Evolutionary conservation across 2,329 filamentous ascomycete genomes (phyloP).

Genomic region (Colletotrichum sp.): DNA sequence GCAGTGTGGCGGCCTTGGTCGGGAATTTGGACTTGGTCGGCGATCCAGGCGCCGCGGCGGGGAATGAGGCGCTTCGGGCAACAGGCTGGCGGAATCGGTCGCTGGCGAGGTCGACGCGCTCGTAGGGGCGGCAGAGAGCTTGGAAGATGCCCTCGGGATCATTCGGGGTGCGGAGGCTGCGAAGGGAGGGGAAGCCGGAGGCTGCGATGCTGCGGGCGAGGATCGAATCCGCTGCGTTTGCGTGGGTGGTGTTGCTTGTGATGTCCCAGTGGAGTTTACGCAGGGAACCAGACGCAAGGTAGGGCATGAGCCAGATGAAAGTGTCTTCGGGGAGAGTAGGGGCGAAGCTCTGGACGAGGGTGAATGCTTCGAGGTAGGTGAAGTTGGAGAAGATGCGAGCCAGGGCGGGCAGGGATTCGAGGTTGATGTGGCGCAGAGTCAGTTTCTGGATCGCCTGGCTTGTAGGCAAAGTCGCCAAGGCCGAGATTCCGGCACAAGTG

Average conservation of each 20-base stretch:
- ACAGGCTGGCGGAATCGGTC: constrained; percentile 48
- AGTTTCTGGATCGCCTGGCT: constrained; percentile 53
- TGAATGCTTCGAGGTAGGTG: constrained; percentile 50
- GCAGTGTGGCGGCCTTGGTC: constrained; percentile 38
- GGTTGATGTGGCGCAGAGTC: constrained; percentile 60
- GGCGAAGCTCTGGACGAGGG: constrained; percentile 58
- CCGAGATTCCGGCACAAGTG: constrained; percentile 59
- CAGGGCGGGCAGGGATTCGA: constrained; percentile 61
- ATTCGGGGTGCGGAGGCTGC: constrained; percentile 65
- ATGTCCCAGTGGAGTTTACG: constrained; percentile 69
- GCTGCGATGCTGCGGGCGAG: constrained; percentile 68
- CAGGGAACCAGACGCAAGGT: constrained; percentile 61
- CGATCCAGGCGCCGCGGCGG: constrained; percentile 26
- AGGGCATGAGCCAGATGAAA: constrained; percentile 68
- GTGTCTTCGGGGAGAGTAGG: constrained; percentile 61
- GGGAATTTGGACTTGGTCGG: constrained; percentile 37
- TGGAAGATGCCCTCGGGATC: constrained; percentile 76
- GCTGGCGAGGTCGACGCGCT: constrained; percentile 55
- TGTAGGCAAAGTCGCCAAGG: constrained; percentile 56
- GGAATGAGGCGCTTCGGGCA: constrained; percentile 2
- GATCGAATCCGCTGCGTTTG: constrained; percentile 62
- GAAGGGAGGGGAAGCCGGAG: constrained; percentile 67
- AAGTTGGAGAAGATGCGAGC: constrained; percentile 66
- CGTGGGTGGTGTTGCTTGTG: constrained; percentile 49
- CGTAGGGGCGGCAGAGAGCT: constrained; percentile 67